These are phyloP conservation scores for Chaetothyriales sp. DNA, from an alignment of 2,329 filamentous ascomycete genomes.

Conservation along the genomic window DNA sequence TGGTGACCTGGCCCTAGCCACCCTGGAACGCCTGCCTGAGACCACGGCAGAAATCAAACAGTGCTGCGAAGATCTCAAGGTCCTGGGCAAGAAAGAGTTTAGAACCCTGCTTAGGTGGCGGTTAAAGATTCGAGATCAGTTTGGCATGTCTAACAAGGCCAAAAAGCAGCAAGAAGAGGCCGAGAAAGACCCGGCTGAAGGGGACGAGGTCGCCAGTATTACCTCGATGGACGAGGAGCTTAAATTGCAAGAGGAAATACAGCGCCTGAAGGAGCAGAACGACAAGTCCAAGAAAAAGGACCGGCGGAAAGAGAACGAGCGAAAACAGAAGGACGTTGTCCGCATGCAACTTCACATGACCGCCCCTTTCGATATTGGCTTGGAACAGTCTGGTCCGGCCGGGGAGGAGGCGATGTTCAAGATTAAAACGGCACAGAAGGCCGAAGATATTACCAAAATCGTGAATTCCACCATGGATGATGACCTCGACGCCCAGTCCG, in stretches of 20 bases:
- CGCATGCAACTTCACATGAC: conserved; percentile 96
- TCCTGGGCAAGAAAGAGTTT: conserved; percentile 88
- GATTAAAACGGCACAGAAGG: conserved; percentile 66
- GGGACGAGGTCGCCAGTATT: conserved; percentile 65
- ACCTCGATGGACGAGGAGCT: conserved; percentile 91
- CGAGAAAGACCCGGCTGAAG: conserved; percentile 32
- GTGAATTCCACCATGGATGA: conserved; percentile 64
- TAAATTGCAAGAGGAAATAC: conserved; percentile 72
- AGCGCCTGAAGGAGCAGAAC: conserved; percentile 67
- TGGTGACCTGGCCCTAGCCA: conserved; percentile 72
- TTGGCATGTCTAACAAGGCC: conserved; percentile 48
- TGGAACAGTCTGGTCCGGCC: conserved; percentile 62
- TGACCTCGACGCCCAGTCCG: conserved; percentile 36
- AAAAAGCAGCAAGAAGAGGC: conserved; percentile 26
- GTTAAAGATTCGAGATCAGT: conserved; percentile 73
- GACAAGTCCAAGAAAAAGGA: conserved; percentile 65
- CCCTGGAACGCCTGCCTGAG: conserved; percentile 70
- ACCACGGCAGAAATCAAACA: conserved; percentile 68
- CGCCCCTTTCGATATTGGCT: conserved; percentile 85
- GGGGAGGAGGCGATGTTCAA: conserved; percentile 77
- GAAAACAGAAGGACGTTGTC: conserved; percentile 86
- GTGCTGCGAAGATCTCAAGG: conserved; percentile 71
- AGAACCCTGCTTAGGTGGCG: conserved; percentile 80
- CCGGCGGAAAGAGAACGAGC: conserved; percentile 75
- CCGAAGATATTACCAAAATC: conserved; percentile 52